Evolutionary conservation across 176 grass and related monocot genomes (phyloP).

Genomic region (Dendrocalamus sinicus): DNA sequence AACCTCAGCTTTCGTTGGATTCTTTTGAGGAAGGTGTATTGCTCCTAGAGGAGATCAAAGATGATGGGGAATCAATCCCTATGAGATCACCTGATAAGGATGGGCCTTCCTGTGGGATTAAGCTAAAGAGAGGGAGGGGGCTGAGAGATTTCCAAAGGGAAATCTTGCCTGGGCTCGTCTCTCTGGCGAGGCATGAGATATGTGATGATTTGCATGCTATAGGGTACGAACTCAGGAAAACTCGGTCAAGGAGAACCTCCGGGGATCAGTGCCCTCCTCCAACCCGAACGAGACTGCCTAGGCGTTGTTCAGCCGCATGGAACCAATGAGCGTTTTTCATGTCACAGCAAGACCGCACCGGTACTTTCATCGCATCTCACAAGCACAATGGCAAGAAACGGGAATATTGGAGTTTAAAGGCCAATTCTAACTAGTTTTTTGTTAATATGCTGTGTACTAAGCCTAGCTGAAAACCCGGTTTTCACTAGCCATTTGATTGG

Average conservation of each 20-base stretch:
- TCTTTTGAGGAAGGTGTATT: slow-evolving; percentile 72
- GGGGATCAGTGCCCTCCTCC: slow-evolving; percentile 40
- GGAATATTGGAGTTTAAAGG: neutral
- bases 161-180: slow-evolving; percentile 78
- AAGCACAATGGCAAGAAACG: neutral
- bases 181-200: slow-evolving; percentile 82
- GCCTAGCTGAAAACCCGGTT: neutral
- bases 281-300: slow-evolving; percentile 45
- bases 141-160: slow-evolving; percentile 88
- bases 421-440: neutral
- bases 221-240: slow-evolving; percentile 73
- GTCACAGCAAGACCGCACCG: neutral
- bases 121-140: slow-evolving; percentile 79
- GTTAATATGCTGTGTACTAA: slow-evolving; percentile 27
- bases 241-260: slow-evolving; percentile 47
- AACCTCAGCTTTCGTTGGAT: slow-evolving; percentile 52
- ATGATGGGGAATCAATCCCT: slow-evolving; percentile 57
- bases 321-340: slow-evolving; percentile 12
- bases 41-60: slow-evolving; percentile 64
- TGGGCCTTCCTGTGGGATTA: slow-evolving; percentile 53
- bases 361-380: neutral
- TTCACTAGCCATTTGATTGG: neutral
- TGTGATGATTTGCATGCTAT: slow-evolving; percentile 84
- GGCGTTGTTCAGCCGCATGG: slow-evolving; percentile 33
- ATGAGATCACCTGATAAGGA: slow-evolving; percentile 48